Evolutionary conservation across 73 alveolate genomes (phyloP).

Genomic region (Tetrahymena elliotti): DNA sequence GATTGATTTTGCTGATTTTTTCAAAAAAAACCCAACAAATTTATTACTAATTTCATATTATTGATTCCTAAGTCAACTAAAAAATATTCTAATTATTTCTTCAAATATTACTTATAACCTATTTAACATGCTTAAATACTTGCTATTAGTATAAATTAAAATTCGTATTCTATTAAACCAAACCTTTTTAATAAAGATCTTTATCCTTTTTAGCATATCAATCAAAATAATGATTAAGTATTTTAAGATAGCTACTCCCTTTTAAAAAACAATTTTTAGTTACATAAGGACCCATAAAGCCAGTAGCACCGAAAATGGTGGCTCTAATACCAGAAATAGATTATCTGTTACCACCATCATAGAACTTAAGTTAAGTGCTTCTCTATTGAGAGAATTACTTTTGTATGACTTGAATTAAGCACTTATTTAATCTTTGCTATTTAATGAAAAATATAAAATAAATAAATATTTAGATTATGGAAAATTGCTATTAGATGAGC

Average conservation of each 20-base stretch:
- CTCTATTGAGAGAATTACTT: neutral
- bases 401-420: neutral
- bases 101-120: neutral
- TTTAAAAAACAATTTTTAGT: neutral
- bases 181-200: neutral
- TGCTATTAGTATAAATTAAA: neutral
- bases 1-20: neutral
- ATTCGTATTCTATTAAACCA: too few relatives aligned
- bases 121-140: neutral
- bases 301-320: constrained; percentile 36
- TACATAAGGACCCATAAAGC: constrained; percentile 27
- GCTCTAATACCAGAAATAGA: constrained; percentile 38
- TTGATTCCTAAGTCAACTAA: neutral
- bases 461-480: neutral
- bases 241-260: neutral
- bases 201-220: neutral
- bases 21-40: neutral
- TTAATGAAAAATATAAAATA: neutral
- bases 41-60: neutral
- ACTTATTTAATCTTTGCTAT: neutral
- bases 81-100: neutral
- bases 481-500: neutral
- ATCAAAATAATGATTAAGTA: neutral
- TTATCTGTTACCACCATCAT: constrained; percentile 26
- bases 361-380: constrained; percentile 23